Evolutionary conservation across 2,329 filamentous ascomycete genomes (phyloP).

Genomic region (Paracamarosporium sp.): DNA sequence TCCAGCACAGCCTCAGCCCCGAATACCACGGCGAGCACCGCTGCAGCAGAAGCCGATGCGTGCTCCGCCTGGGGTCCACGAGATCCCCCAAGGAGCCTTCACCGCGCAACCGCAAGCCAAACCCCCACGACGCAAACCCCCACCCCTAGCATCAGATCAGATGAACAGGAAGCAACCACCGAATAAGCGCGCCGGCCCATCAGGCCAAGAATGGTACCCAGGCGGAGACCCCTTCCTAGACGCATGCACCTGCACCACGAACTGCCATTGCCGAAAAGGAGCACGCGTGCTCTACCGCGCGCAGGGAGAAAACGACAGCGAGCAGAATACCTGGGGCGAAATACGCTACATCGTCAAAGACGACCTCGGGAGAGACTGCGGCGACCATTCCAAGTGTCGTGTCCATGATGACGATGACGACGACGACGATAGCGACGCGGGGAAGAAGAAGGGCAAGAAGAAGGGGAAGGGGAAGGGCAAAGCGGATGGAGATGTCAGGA

Average conservation of each 20-base stretch:
- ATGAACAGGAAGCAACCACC: conserved; percentile 18
- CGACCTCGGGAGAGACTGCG: conserved; percentile 34
- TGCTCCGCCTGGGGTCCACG: conserved; percentile 7
- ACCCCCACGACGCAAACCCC: conserved; percentile 1
- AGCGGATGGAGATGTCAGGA: conserved; percentile 14
- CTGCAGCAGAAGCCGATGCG: not conserved
- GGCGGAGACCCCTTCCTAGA: conserved; percentile 33
- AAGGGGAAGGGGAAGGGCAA: not conserved
- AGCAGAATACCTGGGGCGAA: conserved; percentile 24
- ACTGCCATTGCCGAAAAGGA: conserved; percentile 35
- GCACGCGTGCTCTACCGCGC: conserved; percentile 33
- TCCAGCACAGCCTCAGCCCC: not conserved
- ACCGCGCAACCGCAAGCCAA: not conserved
- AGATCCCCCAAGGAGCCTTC: conserved; percentile 24
- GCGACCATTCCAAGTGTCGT: conserved; percentile 26
- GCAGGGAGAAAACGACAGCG: conserved; percentile 8
- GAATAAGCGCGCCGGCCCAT: conserved; percentile 17
- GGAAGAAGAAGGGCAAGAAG: conserved; percentile 1
- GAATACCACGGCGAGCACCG: not conserved
- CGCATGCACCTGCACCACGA: conserved; percentile 36
- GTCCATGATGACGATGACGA: conserved; percentile 12
- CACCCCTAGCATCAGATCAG: conserved; percentile 9
- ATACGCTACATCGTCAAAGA: conserved; percentile 35
- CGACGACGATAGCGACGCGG: not conserved
- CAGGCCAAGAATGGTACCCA: conserved; percentile 27